A percentile compares a stretch with the other conserved stretches of the same genome.
Evolutionary conservation across 2,329 filamentous ascomycete genomes (phyloP).

Genomic region (Phaeosphaeriaceae sp.): DNA sequence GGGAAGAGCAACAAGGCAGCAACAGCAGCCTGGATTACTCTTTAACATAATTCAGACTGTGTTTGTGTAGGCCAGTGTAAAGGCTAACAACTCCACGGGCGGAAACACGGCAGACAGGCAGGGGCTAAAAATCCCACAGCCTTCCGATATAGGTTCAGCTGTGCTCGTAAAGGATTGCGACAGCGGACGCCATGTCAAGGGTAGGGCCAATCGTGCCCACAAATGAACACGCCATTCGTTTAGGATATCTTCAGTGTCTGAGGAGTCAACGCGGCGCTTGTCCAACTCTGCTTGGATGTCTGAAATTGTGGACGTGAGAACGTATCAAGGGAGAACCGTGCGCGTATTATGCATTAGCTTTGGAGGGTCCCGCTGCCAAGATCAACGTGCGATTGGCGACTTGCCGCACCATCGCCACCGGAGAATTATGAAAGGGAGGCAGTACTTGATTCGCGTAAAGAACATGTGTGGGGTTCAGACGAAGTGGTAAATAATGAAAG

Average conservation of each 20-base stretch:
- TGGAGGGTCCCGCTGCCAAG: not conserved
- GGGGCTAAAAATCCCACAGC: slow-evolving; percentile 15
- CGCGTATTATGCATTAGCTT: slow-evolving; percentile 4
- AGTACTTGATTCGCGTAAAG: not conserved
- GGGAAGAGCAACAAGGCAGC: slow-evolving; percentile 9
- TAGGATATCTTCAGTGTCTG: slow-evolving; percentile 5
- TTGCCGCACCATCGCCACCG: slow-evolving; percentile 9
- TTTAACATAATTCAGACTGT: slow-evolving; percentile 10
- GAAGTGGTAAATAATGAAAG: slow-evolving; percentile 3
- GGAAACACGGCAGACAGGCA: slow-evolving; percentile 20
- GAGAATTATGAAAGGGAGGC: slow-evolving; percentile 3
- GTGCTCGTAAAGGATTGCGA: slow-evolving; percentile 8
- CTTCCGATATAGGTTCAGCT: slow-evolving; percentile 16
- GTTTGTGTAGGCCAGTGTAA: slow-evolving; percentile 5
- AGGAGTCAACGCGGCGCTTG: slow-evolving; percentile 11
- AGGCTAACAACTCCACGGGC: slow-evolving; percentile 10
- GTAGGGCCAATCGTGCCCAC: slow-evolving; percentile 11
- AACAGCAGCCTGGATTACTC: slow-evolving; percentile 4
- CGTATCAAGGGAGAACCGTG: slow-evolving; percentile 2
- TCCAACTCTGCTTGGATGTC: slow-evolving; percentile 7
- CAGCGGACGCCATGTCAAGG: slow-evolving; percentile 12
- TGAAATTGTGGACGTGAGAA: slow-evolving; percentile 1
- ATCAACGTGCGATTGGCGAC: slow-evolving; percentile 12
- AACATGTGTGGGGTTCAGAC: slow-evolving; percentile 3
- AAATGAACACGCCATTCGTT: slow-evolving; percentile 11